A percentile compares a stretch with the other conserved stretches of the same genome.
Evolutionary conservation across 768 basidiomycete species (phyloP).

Genomic region (Leccinum imitatum): DNA sequence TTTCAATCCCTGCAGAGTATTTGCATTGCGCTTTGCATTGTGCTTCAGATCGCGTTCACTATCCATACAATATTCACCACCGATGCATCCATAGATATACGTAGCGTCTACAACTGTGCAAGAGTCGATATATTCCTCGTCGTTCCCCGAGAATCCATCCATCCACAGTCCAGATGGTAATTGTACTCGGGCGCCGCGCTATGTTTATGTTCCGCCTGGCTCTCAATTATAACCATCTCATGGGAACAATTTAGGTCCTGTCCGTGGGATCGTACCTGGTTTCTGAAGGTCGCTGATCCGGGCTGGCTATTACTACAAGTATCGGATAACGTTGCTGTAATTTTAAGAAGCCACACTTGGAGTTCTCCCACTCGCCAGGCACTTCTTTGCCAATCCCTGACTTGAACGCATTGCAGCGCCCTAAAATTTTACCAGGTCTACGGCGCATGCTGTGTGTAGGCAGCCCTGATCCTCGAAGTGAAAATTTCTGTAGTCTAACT

Average conservation of each 20-base stretch:
- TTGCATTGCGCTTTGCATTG: neutral
- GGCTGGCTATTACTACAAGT: neutral
- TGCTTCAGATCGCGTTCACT: slow-evolving; percentile 4
- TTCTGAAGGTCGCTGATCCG: neutral
- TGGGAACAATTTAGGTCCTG: neutral
- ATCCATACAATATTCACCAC: slow-evolving; percentile 2
- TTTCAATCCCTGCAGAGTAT: neutral
- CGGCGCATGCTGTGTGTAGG: too few species aligned
- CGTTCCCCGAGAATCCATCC: neutral
- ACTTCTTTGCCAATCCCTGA: neutral
- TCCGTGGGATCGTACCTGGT: neutral
- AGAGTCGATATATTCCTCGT: neutral
- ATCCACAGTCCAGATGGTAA: neutral
- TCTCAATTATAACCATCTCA: neutral
- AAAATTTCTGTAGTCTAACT: neutral
- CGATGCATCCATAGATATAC: slow-evolving; percentile 11
- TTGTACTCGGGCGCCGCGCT: neutral
- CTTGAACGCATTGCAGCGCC: too few species aligned
- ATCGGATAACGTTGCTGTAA: neutral
- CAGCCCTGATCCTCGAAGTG: neutral
- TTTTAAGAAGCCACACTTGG: neutral
- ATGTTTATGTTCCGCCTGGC: neutral
- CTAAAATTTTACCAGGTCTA: neutral
- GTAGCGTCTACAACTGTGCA: neutral
- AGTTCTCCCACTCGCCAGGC: neutral